Evolutionary conservation across 2,329 filamentous ascomycete species (phyloP), one percentile per base, ranked within the genome.

Genomic region (Monosporascus sp.): DNA sequence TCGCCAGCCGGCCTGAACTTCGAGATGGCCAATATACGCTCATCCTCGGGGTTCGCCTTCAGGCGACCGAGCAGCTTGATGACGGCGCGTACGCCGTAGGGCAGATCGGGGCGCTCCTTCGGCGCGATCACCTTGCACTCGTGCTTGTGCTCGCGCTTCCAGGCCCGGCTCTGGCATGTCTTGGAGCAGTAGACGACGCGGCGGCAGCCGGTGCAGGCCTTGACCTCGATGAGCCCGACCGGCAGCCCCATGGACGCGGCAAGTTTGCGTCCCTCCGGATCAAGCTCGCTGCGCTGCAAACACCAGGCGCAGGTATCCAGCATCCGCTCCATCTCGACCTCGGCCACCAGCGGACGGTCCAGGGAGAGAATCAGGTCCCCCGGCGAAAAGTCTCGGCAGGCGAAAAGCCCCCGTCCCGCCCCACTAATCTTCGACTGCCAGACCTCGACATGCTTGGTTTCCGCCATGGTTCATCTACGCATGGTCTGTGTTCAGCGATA

Each of bases 141-240:
- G 49, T 63, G 49, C 56, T 65, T 66, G 55, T 66, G 64, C 51
- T 66, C 64, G 31, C 56, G 55, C 47, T 66, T 66, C 64, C 64
- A 67, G 24, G 61, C 64, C 46, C 53, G 59, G n/a, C 56, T 51
- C 51, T 67, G 64, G 57, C 64, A 67, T 16, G 52, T 47, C 55
- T 61, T 64, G 31, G 64, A 66, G 51, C 64, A 67, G 56, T 67
- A 67, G 24, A 48, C 56, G 43, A 63, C 60, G 14, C 55, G 50
- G 34, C 50, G 54, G 50, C 64, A 67, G 22, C 57, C 63, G 3
- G 59, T 60, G 54, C 64, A 66, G 45, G 47, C 48, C 50, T 65
- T 66, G 46, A 61, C 52, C 22, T 66, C 59, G 7, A 54, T 55
- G 45, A 56, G 56, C 8, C 62, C 64, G 43, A 22, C 51, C 1